Conservation (phyloP, 169 alveolate genomes). For the Plasmodium reichenowi region DNA sequence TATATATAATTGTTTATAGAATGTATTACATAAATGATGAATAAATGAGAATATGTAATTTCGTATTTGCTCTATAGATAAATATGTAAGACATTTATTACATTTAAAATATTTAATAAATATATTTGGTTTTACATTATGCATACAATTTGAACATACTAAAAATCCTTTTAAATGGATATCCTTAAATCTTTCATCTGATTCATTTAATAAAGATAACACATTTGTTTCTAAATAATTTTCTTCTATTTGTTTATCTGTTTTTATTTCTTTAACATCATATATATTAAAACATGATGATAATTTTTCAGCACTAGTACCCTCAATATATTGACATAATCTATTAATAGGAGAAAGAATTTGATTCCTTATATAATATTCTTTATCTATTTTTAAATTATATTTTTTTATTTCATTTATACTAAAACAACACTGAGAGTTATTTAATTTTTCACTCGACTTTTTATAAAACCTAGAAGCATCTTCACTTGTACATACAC, state of each 20-base stretch:
- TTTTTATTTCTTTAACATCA: constrained; percentile 70
- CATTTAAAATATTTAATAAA: constrained; percentile 72
- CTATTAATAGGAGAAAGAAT: constrained; percentile 93
- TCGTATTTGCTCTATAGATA: constrained; percentile 51
- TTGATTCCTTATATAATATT: constrained; percentile 94
- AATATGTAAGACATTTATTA: constrained; percentile 24
- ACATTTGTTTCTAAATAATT: constrained; percentile 61
- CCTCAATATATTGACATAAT: constrained; percentile 92
- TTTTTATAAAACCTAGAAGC: constrained; percentile 41
- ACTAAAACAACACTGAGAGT: constrained; percentile 91
- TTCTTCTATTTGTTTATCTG: constrained; percentile 45
- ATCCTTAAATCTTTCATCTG: constrained; percentile 69
- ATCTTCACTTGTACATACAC: constrained; percentile 89
- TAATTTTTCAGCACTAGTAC: constrained; percentile 88
- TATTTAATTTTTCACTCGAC: constrained; percentile 60
- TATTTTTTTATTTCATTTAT: constrained; percentile 90
- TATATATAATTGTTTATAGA: constrained; percentile 59
- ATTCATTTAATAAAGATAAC: constrained; percentile 41
- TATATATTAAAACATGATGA: constrained; percentile 65
- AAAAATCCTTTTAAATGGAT: constrained; percentile 68
- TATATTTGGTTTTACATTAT: constrained; percentile 57
- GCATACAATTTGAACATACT: constrained; percentile 30
- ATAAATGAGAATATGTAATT: constrained; percentile 63
- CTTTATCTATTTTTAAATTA: constrained; percentile 88
- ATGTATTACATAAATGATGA: constrained; percentile 40